Percentiles rank a stretch among this genome's conserved stretches.
Conservation (phyloP, 2,329 filamentous ascomycete genomes). For the Cladosporium sp. region DNA sequence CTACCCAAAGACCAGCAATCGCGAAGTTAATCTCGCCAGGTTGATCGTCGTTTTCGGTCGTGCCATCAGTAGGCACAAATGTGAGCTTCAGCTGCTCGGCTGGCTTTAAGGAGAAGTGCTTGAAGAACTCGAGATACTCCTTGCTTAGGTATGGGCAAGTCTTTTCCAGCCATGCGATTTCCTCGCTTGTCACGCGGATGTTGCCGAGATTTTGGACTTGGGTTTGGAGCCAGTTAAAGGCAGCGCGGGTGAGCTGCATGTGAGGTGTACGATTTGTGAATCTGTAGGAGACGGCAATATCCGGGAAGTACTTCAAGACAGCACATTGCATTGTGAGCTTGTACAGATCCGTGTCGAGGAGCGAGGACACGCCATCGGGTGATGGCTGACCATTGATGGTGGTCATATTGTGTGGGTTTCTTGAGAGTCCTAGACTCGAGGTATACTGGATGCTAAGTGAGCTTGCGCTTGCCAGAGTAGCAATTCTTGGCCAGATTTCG, state of each 20-base stretch:
- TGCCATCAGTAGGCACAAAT: slow-evolving; percentile 61
- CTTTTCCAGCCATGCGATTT: slow-evolving; percentile 74
- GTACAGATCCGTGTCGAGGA: slow-evolving; percentile 71
- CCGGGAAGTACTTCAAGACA: slow-evolving; percentile 86
- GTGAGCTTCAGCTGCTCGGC: slow-evolving; percentile 74
- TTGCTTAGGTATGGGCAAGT: slow-evolving; percentile 79
- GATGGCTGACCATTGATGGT: slow-evolving; percentile 17
- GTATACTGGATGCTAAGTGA: neutral
- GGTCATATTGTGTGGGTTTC: neutral
- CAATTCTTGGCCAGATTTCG: neutral
- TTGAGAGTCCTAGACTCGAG: neutral
- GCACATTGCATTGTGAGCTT: slow-evolving; percentile 99
- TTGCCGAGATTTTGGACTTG: slow-evolving; percentile 85
- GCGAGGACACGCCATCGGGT: slow-evolving; percentile 44
- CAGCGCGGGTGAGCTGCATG: slow-evolving; percentile 82
- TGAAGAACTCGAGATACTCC: slow-evolving; percentile 79
- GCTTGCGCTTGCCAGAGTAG: neutral
- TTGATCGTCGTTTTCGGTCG: slow-evolving; percentile 50
- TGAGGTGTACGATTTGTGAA: slow-evolving; percentile 95
- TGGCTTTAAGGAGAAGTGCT: slow-evolving; percentile 78
- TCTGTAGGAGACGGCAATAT: slow-evolving; percentile 79
- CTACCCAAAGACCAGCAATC: slow-evolving; percentile 82
- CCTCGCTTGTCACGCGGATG: slow-evolving; percentile 75
- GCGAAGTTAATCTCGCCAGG: slow-evolving; percentile 75
- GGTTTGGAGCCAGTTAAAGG: slow-evolving; percentile 79